Conservation (phyloP, 306 rosid species). For the Ziziphus jujuba region DNA sequence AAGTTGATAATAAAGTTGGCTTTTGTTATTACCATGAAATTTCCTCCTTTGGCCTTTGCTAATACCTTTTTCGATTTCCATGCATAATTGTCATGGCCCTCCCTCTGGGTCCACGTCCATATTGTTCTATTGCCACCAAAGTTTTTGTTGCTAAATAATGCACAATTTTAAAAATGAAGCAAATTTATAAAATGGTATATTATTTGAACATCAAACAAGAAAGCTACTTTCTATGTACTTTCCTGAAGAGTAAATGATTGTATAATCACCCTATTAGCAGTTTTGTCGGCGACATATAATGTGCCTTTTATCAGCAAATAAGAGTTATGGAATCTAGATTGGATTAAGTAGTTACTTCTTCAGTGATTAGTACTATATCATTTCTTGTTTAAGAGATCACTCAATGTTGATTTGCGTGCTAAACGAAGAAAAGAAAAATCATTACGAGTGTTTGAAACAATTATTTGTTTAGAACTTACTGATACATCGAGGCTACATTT, state of each 20-base stretch:
- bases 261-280: too few relatives aligned
- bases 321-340: too few relatives aligned
- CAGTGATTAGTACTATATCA: too few relatives aligned
- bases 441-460: background rate
- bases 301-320: background rate
- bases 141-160: constrained; percentile 8
- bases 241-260: too few relatives aligned
- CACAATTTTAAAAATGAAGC: background rate
- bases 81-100: too few relatives aligned
- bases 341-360: too few relatives aligned
- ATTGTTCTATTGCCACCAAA: background rate
- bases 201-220: too few relatives aligned
- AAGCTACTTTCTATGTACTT: too few relatives aligned
- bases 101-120: too few relatives aligned
- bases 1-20: constrained; percentile 9
- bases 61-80: background rate
- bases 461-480: background rate
- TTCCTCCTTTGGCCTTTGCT: constrained; percentile 21
- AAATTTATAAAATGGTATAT: too few relatives aligned
- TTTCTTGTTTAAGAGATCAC: too few relatives aligned
- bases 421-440: background rate
- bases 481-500: constrained; percentile 18
- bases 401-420: too few relatives aligned
- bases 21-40: constrained; percentile 27
- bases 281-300: background rate